Conservation (phyloP, 2,329 filamentous ascomycete genomes). For the Zymoseptoria pseudotritici region DNA sequence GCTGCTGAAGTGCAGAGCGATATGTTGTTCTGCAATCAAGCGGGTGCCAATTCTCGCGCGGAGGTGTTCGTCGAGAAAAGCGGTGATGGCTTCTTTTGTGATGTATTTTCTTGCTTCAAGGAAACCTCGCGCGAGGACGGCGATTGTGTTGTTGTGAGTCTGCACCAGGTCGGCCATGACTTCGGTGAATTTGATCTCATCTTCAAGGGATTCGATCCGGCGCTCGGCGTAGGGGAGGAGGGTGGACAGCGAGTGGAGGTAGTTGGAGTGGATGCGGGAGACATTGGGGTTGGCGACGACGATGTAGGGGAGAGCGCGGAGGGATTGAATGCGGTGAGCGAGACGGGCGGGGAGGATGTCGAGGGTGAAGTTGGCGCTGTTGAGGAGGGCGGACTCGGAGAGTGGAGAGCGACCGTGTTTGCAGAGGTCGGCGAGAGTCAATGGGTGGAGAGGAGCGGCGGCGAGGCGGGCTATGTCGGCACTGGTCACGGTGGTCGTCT, state of each 20-base stretch:
- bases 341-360: slow-evolving; percentile 85
- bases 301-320: slow-evolving; percentile 92
- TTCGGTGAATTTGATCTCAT: slow-evolving; percentile 85
- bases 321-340: slow-evolving; percentile 84
- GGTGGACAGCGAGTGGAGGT: slow-evolving; percentile 84
- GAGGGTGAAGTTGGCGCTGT: slow-evolving; percentile 92
- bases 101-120: slow-evolving; percentile 91
- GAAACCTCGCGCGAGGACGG: slow-evolving; percentile 83
- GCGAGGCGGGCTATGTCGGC: slow-evolving; percentile 74
- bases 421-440: slow-evolving; percentile 82
- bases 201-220: slow-evolving; percentile 67
- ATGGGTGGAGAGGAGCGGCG: slow-evolving; percentile 65
- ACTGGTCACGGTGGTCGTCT: slow-evolving; percentile 47
- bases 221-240: slow-evolving; percentile 74
- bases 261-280: slow-evolving; percentile 90
- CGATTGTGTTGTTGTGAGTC: slow-evolving; percentile 91
- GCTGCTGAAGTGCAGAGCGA: slow-evolving; percentile 72
- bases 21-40: slow-evolving; percentile 91
- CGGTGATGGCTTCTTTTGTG: slow-evolving; percentile 70
- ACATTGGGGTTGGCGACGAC: slow-evolving; percentile 98
- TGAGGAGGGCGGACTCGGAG: slow-evolving; percentile 68
- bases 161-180: slow-evolving; percentile 92
- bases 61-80: slow-evolving; percentile 87
- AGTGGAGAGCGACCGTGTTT: slow-evolving; percentile 84
- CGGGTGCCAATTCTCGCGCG: slow-evolving; percentile 89